Evolutionary conservation across 768 basidiomycete genomes (phyloP), one percentile per base, ranked within the genome.

Genomic region (Gloeopeniophorella convolvens): DNA sequence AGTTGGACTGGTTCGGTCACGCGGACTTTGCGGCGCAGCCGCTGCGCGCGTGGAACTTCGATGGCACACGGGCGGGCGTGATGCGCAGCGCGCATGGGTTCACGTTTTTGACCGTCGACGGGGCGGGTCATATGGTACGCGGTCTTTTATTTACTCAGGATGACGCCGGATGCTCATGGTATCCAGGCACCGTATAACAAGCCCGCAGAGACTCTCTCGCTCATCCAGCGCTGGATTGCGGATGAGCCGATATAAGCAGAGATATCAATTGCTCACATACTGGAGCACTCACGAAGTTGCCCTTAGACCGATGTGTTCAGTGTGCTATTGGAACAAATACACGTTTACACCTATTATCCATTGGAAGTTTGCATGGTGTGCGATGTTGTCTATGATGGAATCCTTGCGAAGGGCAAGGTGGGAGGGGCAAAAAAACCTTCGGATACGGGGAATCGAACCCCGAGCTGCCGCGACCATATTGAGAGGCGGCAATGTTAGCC

Each of bases 61-160:
- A 75, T 41, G 80, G 76, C 1, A 60, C 72, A 43, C 61, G 63
- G 7, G 83, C 72, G 0, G 85, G 85, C 3, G 65, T 69, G 56
- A 78, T 75, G 30, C 75, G 80, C 58, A 71, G 68, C 40, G 72
- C 71, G 21, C 72, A 71, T 4, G 76, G 75, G 8, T 65, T 90
- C 45, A 84, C 80, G 10, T 85, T 79, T 62, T 76, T 73, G 5
- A 83, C 77, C 1, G 68, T 85, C 37, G 65, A 73, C 34, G 81
- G 72, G 10, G 85, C 83, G 15, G 86, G 86, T n/a, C 86, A 89
- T 68, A 83, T 84, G 82, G 83, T 82, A 31, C 35, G 57, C 31
- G n/a, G 16, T 18, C 13, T 23, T 5, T 28, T 11, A 6, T 12
- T 31, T 23, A 9, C 24, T 21, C 20, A 20, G 27, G n/a, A 23